Conservation (phyloP, 1,139 yeast genomes). For the Blastobotrys apis region DNA sequence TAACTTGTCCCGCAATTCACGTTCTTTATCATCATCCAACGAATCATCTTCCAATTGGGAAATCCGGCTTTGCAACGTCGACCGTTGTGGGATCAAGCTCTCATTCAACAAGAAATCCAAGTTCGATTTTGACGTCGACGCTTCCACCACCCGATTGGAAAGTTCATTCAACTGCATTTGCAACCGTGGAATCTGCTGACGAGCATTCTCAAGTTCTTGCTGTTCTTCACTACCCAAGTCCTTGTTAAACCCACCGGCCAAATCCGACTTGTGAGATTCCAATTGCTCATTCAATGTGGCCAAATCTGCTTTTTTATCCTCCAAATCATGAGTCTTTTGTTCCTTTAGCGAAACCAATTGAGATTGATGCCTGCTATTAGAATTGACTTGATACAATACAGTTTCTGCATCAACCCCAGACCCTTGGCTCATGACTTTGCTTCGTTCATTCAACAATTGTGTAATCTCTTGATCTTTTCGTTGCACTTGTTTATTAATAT, state of each 20-base stretch:
- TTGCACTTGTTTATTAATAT: constrained; percentile 38
- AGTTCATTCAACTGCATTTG: constrained; percentile 30
- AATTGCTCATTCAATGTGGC: constrained; percentile 34
- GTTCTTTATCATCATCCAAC: not conserved
- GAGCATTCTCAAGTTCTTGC: constrained; percentile 40
- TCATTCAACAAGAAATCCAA: constrained; percentile 57
- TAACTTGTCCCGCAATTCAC: constrained; percentile 6
- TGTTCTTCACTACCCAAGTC: constrained; percentile 48
- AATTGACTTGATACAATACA: constrained; percentile 27
- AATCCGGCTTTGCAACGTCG: constrained; percentile 5
- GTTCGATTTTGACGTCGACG: constrained; percentile 5
- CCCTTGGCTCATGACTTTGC: constrained; percentile 38
- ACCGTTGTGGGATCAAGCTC: constrained; percentile 46
- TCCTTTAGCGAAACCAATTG: constrained; percentile 20
- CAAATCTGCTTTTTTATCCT: constrained; percentile 27
- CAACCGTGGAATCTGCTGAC: constrained; percentile 38
- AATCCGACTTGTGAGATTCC: constrained; percentile 42
- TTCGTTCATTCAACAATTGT: constrained; percentile 46
- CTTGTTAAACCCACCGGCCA: constrained; percentile 51
- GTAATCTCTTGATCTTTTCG: constrained; percentile 46
- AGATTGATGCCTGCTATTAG: constrained; percentile 16
- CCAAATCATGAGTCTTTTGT: constrained; percentile 12
- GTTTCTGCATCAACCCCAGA: constrained; percentile 26
- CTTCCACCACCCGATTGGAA: not conserved
- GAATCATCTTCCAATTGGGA: constrained; percentile 8